Evolutionary conservation across 1,284 basidiomycete genomes (phyloP), one percentile per base, ranked within the genome.

Genomic region (Erythrobasidium hasegawianum): DNA sequence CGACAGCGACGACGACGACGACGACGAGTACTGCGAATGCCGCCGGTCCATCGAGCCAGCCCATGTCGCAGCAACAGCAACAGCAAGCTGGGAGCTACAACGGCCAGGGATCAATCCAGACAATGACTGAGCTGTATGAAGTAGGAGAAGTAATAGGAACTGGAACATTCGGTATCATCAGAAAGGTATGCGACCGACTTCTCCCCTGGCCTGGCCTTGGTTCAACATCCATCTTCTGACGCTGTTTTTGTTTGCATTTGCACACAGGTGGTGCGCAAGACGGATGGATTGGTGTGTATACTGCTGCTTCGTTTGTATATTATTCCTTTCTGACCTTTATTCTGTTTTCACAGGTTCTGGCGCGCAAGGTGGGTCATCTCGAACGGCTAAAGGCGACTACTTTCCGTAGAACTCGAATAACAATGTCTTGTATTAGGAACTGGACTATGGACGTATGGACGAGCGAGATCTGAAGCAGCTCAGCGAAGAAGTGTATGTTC

Each of bases 161-260:
- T 72, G 94, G 94, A n/a, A 90, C 89, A 10, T 98, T 97, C 80
- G 94, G 95, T 1, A 88, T 95, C 71, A 97, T 97, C 73, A 85
- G 90, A 69, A 96, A 95, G 81, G 91, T 96, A n/a, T 81, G 86
- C 29, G 16, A 22, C 22, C 33, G 33, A 54, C 2, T 8, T 45
- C 50, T n/a, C 39, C 18, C 55, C 50, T 20, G 26, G 18, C 26
- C 50, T 53, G 26, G 3, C 18, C 18, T 16, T 20, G 26, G 5
- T 33, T 33, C 33, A 33, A 33, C 33, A 18, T 10, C 22, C 8
- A 20, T 45, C 18, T 11, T 39, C 22, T 58, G 27, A 27, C 33
- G 26, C 11, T 45, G 14, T 24, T 16, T n/a, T 16, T n/a, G n/a
- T 38, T 26, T 10, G 20, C 53, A 26, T 27, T 58, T 86, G 90